A percentile compares a stretch with the other conserved stretches of the same genome.
Evolutionary conservation across 2,329 filamentous ascomycete genomes (phyloP).

Genomic region (Dryadomyces quercivorus): DNA sequence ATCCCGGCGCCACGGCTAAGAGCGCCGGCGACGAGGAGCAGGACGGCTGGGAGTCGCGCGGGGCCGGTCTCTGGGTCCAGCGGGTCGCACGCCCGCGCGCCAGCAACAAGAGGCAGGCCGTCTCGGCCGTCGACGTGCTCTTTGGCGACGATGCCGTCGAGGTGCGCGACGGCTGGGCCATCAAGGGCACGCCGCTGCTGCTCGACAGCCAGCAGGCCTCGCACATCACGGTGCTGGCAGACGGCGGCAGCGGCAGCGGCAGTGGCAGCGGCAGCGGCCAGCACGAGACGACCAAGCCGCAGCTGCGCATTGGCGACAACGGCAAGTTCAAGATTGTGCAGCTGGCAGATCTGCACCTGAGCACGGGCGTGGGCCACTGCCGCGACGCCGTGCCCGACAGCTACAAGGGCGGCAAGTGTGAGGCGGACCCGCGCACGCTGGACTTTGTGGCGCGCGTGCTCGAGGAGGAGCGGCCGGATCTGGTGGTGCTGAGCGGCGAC

Average conservation of each 20-base stretch:
- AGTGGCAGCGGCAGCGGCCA: constrained; percentile 26
- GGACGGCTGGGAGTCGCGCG: constrained; percentile 65
- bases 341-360: constrained; percentile 84
- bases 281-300: constrained; percentile 52
- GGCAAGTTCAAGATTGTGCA: constrained; percentile 98
- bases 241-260: constrained; percentile 28
- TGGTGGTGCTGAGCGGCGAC: constrained; percentile 86
- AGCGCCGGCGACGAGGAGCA: not conserved
- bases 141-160: constrained; percentile 90
- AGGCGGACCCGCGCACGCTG: constrained; percentile 82
- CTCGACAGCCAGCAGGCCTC: constrained; percentile 56
- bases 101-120: constrained; percentile 59
- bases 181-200: constrained; percentile 62
- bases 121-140: constrained; percentile 75
- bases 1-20: constrained; percentile 49
- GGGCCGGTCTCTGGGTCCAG: constrained; percentile 72
- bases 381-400: constrained; percentile 72
- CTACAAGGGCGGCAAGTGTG: constrained; percentile 64
- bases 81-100: constrained; percentile 59
- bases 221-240: constrained; percentile 67
- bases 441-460: constrained; percentile 77
- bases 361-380: constrained; percentile 76
- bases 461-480: constrained; percentile 85
- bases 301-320: constrained; percentile 70
- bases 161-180: constrained; percentile 71